Evolutionary conservation across 345 rosid species (phyloP).

Genomic region (Gossypium anomalum): DNA sequence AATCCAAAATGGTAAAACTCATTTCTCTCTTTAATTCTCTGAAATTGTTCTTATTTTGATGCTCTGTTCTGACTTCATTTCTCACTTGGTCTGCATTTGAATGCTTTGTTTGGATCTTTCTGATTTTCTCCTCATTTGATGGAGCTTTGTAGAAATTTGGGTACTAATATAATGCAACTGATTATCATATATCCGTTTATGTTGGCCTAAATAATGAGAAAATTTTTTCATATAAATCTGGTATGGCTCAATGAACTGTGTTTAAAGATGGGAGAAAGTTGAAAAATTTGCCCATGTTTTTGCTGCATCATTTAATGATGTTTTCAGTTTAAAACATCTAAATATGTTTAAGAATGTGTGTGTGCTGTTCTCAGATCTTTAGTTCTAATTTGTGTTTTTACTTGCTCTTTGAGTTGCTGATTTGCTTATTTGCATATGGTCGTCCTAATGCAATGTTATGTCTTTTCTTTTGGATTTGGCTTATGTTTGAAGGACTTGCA

Average conservation of each 20-base stretch:
- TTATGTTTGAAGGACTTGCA: too few species aligned
- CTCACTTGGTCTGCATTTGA: background rate
- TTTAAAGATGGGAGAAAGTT: background rate
- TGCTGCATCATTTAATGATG: background rate
- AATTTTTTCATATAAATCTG: fast-evolving
- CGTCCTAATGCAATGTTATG: background rate
- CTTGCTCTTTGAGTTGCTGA: background rate
- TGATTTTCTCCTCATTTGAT: background rate
- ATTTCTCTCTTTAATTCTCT: background rate
- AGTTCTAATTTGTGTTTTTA: background rate
- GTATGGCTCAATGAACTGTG: background rate
- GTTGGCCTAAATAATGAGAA: background rate
- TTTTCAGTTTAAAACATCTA: background rate
- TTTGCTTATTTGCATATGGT: background rate
- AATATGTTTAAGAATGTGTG: background rate
- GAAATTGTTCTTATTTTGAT: background rate
- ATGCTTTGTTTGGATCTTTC: background rate
- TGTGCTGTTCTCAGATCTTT: background rate
- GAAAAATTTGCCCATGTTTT: background rate
- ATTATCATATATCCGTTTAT: background rate
- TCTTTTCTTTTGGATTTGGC: too few species aligned
- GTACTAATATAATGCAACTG: background rate
- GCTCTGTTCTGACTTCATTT: background rate
- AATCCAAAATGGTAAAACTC: slow-evolving; percentile 10
- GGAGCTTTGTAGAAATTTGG: background rate